Evolutionary conservation across 352 stramenopile genomes (phyloP).

Genomic region (Globisporangium viniferum): DNA sequence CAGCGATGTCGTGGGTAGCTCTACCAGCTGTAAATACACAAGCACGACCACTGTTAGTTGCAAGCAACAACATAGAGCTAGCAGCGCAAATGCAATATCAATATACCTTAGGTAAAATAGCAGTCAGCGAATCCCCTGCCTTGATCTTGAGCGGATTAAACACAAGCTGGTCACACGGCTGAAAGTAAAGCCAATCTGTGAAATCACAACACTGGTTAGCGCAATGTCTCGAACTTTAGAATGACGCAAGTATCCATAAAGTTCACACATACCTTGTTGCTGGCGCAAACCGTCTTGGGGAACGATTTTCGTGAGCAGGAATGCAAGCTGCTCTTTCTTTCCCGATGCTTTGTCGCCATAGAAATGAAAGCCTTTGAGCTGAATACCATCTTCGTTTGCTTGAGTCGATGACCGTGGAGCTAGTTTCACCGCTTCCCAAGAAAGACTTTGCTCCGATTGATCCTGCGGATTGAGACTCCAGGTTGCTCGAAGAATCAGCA

Average conservation of each 20-base stretch:
- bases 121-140: not conserved
- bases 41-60: not conserved
- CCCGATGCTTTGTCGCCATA: constrained; percentile 14
- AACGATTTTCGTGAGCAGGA: constrained; percentile 5
- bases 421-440: constrained; percentile 23
- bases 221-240: not conserved
- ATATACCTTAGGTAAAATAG: not conserved
- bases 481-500: constrained; percentile 27
- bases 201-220: constrained; percentile 3
- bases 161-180: constrained; percentile 33
- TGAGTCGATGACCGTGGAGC: not conserved
- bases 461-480: constrained; percentile 9
- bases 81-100: not conserved
- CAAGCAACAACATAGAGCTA: not conserved
- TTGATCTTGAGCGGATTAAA: constrained; percentile 18
- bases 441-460: constrained; percentile 16
- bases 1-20: not conserved
- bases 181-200: constrained; percentile 41
- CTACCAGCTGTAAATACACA: not conserved
- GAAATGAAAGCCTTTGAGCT: constrained; percentile 15
- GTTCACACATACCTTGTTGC: constrained; percentile 4
- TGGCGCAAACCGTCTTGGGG: not conserved
- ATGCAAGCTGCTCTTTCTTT: constrained; percentile 19
- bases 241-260: not conserved
- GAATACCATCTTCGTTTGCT: not conserved